Evolutionary conservation across 192 early-diverging fungal species (phyloP).

Genomic region (Linnemannia schmuckeri): DNA sequence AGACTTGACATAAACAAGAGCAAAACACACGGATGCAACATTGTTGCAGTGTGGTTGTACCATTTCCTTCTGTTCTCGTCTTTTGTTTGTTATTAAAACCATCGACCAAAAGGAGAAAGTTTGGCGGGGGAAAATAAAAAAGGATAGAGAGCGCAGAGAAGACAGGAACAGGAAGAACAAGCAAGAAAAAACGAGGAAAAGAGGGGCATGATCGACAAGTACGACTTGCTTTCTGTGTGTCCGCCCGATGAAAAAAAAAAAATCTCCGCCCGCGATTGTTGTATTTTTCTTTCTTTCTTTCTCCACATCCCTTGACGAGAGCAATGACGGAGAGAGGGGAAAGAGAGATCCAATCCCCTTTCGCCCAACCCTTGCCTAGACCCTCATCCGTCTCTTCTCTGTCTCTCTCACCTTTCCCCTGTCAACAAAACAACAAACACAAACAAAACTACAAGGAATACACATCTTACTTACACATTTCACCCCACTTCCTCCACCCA

Average conservation of each 20-base stretch:
- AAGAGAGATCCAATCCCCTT: not conserved
- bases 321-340: not conserved
- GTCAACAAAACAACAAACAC: not conserved
- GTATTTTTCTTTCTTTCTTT: not conserved
- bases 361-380: constrained; percentile 2
- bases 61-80: not conserved
- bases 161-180: not conserved
- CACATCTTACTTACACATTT: not conserved
- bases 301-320: not conserved
- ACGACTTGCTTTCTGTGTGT: not conserved
- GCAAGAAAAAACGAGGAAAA: not conserved
- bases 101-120: not conserved
- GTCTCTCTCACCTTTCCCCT: not conserved
- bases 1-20: not conserved
- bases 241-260: not conserved
- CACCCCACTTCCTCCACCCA: not conserved
- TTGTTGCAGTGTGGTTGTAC: not conserved
- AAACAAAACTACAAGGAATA: not conserved
- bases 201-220: not conserved
- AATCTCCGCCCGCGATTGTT: not conserved
- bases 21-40: not conserved
- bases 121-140: not conserved
- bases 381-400: not conserved
- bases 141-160: not conserved
- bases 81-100: not conserved